These are phyloP conservation scores for Ogataea chonburiensis DNA, from an alignment of 805 yeast species.

Conservation along the genomic window DNA sequence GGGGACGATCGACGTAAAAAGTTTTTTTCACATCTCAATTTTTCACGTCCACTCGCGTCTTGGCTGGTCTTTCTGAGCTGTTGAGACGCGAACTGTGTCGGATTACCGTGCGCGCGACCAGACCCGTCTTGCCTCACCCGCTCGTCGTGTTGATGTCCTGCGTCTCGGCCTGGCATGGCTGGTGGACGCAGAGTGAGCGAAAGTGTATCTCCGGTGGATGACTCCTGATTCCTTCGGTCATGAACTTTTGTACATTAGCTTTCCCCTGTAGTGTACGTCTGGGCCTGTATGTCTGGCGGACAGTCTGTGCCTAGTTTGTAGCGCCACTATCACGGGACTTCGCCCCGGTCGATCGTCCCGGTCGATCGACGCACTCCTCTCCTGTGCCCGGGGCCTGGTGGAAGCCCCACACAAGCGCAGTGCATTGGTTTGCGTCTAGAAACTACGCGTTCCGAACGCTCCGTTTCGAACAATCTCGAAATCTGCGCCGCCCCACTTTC, in stretches of 20 bases:
- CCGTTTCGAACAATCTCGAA: no score
- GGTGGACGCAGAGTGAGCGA: slow-evolving; percentile 17
- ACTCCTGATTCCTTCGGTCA: slow-evolving; percentile 52
- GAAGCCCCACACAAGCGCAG: no score
- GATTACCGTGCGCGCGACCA: slow-evolving; percentile 1
- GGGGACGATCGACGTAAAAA: slow-evolving; percentile 12
- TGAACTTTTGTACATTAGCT: slow-evolving; percentile 46
- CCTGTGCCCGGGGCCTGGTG: no score
- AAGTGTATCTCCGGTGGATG: slow-evolving; percentile 57
- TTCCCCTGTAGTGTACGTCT: no score
- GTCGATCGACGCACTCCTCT: no score
- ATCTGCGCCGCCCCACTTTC: no score
- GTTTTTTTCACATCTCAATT: background rate
- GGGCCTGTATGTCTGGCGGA: no score
- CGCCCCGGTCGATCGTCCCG: background rate
- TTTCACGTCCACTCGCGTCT: slow-evolving; percentile 6
- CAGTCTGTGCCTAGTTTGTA: no score
- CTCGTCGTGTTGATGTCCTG: background rate
- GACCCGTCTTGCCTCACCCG: slow-evolving; percentile 10
- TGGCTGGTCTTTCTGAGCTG: slow-evolving; percentile 4
- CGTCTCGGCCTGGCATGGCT: slow-evolving; percentile 2
- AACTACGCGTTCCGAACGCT: no score
- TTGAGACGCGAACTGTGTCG: background rate
- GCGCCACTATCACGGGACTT: background rate
- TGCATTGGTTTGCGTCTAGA: no score